Conservation (phyloP, 495 filamentous ascomycete species). For the Xylaria flabelliformis region DNA sequence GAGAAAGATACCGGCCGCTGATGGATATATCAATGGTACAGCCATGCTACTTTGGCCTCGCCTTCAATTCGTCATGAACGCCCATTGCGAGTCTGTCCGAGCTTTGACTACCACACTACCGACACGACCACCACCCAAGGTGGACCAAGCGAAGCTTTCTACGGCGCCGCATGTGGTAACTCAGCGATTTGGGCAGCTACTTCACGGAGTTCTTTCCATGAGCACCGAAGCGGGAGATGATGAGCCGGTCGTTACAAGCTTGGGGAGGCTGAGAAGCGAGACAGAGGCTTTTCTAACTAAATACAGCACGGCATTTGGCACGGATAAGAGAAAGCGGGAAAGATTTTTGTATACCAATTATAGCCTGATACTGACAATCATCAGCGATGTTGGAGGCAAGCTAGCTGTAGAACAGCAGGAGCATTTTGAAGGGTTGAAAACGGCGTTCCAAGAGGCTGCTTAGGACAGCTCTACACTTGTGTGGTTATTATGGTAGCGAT, state of each 20-base stretch:
- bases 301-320: conserved; percentile 63
- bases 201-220: conserved; percentile 82
- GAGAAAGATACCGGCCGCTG: conserved; percentile 84
- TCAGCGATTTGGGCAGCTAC: conserved; percentile 88
- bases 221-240: conserved; percentile 89
- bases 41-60: conserved; percentile 97
- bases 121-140: conserved; percentile 56
- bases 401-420: conserved; percentile 75
- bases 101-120: conserved; percentile 60
- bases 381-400: conserved; percentile 83
- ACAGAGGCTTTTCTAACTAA: conserved; percentile 78
- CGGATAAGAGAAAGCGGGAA: conserved; percentile 77
- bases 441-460: conserved; percentile 51
- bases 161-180: conserved; percentile 91
- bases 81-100: conserved; percentile 86
- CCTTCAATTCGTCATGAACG: conserved; percentile 90
- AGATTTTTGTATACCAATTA: conserved; percentile 95
- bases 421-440: conserved; percentile 68
- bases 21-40: conserved; percentile 91
- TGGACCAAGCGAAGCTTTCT: conserved; percentile 68
- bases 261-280: conserved; percentile 76
- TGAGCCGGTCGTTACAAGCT: conserved; percentile 83
- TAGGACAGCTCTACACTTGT: conserved; percentile 10
- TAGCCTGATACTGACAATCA: conserved; percentile 86
- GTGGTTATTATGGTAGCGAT: conserved; percentile 19